Evolutionary conservation across 2,329 filamentous ascomycete species (phyloP).

Genomic region (Coccinonectria pachysandricola): DNA sequence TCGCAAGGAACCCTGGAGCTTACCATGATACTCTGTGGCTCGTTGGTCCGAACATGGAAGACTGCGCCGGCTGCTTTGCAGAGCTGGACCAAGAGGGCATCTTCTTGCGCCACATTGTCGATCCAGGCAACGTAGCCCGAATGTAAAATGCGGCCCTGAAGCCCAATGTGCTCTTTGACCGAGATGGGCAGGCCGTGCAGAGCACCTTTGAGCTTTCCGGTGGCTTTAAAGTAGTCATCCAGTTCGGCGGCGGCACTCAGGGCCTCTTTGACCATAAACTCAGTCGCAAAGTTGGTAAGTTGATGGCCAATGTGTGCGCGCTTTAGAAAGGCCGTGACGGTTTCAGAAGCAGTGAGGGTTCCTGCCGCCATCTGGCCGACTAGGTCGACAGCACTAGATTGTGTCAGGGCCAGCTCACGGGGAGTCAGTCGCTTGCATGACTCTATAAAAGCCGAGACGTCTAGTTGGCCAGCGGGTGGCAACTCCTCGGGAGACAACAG

Average conservation of each 20-base stretch:
- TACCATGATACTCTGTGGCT: conserved; percentile 1
- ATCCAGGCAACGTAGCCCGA: conserved; percentile 5
- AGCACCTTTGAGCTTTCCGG: conserved; percentile 3
- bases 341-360: conserved; percentile 2
- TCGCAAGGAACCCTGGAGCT: too few species aligned
- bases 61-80: neutral
- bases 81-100: conserved; percentile 1
- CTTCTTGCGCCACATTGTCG: conserved; percentile 5
- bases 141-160: conserved; percentile 6
- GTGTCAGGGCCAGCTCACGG: conserved; percentile 3
- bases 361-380: conserved; percentile 1
- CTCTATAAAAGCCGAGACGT: neutral
- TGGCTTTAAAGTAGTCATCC: conserved; percentile 5
- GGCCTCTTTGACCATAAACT: conserved; percentile 11
- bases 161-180: conserved; percentile 12
- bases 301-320: conserved; percentile 11
- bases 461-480: neutral
- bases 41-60: conserved; percentile 1
- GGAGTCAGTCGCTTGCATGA: neutral
- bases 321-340: conserved; percentile 9
- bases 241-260: conserved; percentile 5
- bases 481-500: neutral
- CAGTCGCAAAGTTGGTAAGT: conserved; percentile 11
- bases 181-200: conserved; percentile 11
- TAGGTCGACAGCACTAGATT: neutral